phyloP scores from a whole-genome alignment of 495 filamentous ascomycete species.

The Tuber umbilicatum region DNA sequence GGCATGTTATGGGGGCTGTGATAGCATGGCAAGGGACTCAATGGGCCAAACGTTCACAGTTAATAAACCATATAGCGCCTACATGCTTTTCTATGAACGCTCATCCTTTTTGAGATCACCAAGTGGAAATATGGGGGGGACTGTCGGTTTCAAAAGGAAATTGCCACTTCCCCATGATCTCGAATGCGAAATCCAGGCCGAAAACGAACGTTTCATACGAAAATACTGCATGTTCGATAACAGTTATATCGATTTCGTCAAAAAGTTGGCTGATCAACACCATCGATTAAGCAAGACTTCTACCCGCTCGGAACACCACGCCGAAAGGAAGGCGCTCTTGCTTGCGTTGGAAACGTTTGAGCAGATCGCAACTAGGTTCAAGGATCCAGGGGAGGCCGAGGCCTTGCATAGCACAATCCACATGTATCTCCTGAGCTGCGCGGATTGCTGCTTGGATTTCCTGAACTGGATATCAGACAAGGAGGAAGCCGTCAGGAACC shows the following conservation, averaged over 20 bases:
- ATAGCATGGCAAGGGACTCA: slow-evolving; percentile 46
- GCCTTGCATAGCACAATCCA: slow-evolving; percentile 52
- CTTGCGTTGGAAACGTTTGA: slow-evolving; percentile 69
- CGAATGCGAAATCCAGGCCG: slow-evolving; percentile 56
- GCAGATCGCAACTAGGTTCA: slow-evolving; percentile 66
- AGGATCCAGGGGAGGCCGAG: slow-evolving; percentile 61
- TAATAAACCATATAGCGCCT: slow-evolving; percentile 77
- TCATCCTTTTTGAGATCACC: slow-evolving; percentile 57
- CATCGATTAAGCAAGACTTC: slow-evolving; percentile 44
- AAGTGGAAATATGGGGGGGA: slow-evolving; percentile 42
- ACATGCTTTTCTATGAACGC: slow-evolving; percentile 96
- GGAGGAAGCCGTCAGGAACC: slow-evolving; percentile 54
- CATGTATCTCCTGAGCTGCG: slow-evolving; percentile 51
- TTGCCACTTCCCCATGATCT: slow-evolving; percentile 54
- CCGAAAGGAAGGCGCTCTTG: slow-evolving; percentile 58
- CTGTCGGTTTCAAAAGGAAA: slow-evolving; percentile 49
- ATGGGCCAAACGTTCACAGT: slow-evolving; percentile 44
- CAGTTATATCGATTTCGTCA: slow-evolving; percentile 62
- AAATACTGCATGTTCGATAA: slow-evolving; percentile 77
- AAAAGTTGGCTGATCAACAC: slow-evolving; percentile 51
- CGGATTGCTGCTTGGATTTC: slow-evolving; percentile 52
- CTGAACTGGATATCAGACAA: slow-evolving; percentile 59
- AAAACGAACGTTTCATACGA: slow-evolving; percentile 67
- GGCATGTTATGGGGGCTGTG: slow-evolving; percentile 72
- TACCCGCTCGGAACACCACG: slow-evolving; percentile 49